phyloP scores from a whole-genome alignment of 208 protist genomes.

The Leishmania amazonensis region DNA sequence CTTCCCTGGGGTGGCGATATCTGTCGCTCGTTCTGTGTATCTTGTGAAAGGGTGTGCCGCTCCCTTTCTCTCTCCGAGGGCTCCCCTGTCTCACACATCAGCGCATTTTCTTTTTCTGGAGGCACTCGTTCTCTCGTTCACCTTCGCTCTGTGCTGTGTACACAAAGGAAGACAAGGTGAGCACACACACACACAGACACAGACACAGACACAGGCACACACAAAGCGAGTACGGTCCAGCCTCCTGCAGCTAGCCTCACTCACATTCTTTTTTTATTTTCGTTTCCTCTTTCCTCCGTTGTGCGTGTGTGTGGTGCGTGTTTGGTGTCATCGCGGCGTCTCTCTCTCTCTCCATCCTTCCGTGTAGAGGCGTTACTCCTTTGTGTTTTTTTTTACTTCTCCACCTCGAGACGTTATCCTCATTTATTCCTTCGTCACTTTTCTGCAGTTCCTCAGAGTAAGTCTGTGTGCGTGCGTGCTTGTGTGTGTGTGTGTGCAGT shows the following conservation, averaged over 20 bases:
- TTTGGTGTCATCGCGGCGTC: background rate
- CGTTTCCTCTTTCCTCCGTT: background rate
- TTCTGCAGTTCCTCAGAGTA: background rate
- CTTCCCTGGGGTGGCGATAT: background rate
- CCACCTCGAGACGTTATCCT: background rate
- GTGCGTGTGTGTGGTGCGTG: background rate
- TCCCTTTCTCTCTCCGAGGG: background rate
- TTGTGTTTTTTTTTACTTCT: background rate
- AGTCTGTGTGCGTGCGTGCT: background rate
- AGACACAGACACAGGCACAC: background rate
- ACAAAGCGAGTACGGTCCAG: background rate
- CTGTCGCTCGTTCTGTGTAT: background rate
- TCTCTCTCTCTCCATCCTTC: background rate
- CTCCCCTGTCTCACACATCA: background rate
- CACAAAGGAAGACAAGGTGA: background rate
- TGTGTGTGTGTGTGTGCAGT: background rate
- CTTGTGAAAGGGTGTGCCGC: background rate
- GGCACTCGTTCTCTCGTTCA: background rate
- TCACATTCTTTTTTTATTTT: background rate
- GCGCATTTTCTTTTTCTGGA: background rate
- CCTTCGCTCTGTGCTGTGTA: background rate
- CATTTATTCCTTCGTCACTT: background rate
- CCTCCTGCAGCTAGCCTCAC: background rate
- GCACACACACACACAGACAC: too few relatives aligned
- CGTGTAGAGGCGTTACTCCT: background rate